These are phyloP conservation scores for Linderniella brevidens DNA, from an alignment of 257 asterid species.

Conservation along the genomic window DNA sequence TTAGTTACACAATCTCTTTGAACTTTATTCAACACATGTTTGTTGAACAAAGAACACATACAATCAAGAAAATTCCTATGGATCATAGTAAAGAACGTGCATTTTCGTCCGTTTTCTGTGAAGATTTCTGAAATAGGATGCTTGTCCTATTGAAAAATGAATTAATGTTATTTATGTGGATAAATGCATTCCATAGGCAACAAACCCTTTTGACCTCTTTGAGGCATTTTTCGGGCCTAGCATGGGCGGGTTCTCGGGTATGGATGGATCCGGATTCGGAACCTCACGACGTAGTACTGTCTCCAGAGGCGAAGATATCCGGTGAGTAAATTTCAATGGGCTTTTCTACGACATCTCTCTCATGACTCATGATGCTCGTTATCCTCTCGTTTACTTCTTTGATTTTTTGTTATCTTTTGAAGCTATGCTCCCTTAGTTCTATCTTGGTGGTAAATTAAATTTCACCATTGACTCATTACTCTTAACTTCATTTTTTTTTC, in stretches of 20 bases:
- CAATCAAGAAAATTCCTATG: too few species aligned
- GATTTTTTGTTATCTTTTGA: too few species aligned
- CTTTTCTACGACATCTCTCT: neutral
- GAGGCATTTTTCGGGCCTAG: conserved; percentile 95
- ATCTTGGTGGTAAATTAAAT: conserved; percentile 16
- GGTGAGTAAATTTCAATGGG: conserved; percentile 41
- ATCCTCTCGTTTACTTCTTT: too few species aligned
- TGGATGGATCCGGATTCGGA: conserved; percentile 73
- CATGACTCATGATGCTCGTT: too few species aligned
- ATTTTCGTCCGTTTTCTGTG: too few species aligned
- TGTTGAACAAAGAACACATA: too few species aligned
- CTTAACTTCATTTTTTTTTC: neutral
- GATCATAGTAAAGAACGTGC: too few species aligned
- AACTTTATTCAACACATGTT: too few species aligned
- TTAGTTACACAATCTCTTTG: neutral
- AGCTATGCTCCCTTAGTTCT: too few species aligned
- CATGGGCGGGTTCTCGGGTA: conserved; percentile 75
- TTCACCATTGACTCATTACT: too few species aligned
- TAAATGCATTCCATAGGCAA: conserved; percentile 22
- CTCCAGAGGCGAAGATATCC: conserved; percentile 92
- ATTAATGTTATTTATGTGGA: conserved; percentile 9
- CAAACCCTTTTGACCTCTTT: conserved; percentile 94
- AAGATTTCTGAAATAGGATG: neutral
- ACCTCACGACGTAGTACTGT: conserved; percentile 66
- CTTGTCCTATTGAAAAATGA: neutral